These are phyloP conservation scores for Chaetomium strumarium DNA, from an alignment of 2,329 filamentous ascomycete species.

Conservation along the genomic window DNA sequence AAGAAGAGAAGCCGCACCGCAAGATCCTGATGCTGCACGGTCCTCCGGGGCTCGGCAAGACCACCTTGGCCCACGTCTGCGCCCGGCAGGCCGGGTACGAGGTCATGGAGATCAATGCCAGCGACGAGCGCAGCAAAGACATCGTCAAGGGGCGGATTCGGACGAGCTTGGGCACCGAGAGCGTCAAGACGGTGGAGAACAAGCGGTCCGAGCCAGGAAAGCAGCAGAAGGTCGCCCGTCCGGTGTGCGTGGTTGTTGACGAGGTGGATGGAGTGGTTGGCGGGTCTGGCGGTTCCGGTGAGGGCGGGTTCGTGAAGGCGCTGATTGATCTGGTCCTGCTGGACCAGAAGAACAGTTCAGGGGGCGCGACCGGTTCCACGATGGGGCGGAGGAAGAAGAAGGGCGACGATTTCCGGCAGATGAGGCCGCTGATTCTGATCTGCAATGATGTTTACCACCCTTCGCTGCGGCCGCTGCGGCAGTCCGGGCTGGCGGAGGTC, in stretches of 20 bases:
- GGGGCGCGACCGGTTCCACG: constrained; percentile 27
- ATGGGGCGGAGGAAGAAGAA: constrained; percentile 58
- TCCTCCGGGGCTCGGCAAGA: constrained; percentile 90
- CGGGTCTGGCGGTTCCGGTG: constrained; percentile 69
- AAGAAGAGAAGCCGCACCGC: constrained; percentile 70
- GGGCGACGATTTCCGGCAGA: constrained; percentile 77
- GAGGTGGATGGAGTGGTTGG: constrained; percentile 93
- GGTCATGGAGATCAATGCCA: constrained; percentile 94
- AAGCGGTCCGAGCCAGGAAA: constrained; percentile 45
- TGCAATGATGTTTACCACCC: constrained; percentile 97
- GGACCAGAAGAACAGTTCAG: constrained; percentile 70
- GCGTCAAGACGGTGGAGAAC: constrained; percentile 70
- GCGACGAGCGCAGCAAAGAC: constrained; percentile 83
- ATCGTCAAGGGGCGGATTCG: constrained; percentile 88
- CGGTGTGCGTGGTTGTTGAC: constrained; percentile 90
- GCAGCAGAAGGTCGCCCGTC: constrained; percentile 67
- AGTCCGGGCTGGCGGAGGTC: constrained; percentile 78
- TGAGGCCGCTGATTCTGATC: constrained; percentile 85
- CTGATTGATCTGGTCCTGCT: constrained; percentile 82
- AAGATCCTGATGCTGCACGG: constrained; percentile 90
- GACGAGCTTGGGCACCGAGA: constrained; percentile 90
- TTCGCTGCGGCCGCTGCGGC: constrained; percentile 77
- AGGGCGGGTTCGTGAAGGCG: constrained; percentile 93
- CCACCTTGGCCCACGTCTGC: constrained; percentile 91
- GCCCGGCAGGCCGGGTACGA: constrained; percentile 94